Conservation (phyloP, 1,139 yeast genomes). For the Hyphopichia buzzinii region DNA sequence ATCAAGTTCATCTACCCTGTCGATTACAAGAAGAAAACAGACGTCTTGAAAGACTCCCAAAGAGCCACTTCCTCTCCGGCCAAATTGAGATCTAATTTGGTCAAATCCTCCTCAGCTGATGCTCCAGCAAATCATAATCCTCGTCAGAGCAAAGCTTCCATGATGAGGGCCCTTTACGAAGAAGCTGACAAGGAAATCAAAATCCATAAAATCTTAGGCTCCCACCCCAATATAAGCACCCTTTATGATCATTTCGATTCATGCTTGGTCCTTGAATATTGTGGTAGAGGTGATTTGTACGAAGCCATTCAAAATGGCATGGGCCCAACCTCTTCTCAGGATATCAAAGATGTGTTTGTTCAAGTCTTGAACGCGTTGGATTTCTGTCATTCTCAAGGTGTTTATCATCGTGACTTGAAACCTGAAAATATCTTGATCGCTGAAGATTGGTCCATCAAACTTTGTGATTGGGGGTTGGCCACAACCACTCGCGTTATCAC, state of each 20-base stretch:
- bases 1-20: conserved; percentile 72
- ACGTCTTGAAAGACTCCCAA: conserved; percentile 5
- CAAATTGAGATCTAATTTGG: conserved; percentile 22
- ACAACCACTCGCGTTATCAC: conserved; percentile 60
- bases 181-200: conserved; percentile 81
- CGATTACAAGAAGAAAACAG: conserved; percentile 29
- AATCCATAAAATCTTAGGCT: conserved; percentile 69
- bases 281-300: conserved; percentile 88
- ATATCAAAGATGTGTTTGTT: conserved; percentile 69
- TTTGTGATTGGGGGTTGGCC: conserved; percentile 93
- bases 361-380: conserved; percentile 80
- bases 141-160: conserved; percentile 7
- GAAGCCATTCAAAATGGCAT: conserved; percentile 84
- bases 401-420: conserved; percentile 85
- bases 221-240: conserved; percentile 61
- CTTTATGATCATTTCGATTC: conserved; percentile 78
- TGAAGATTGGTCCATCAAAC: conserved; percentile 75
- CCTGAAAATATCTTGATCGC: conserved; percentile 85
- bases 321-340: conserved; percentile 76
- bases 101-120: conserved; percentile 16
- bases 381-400: conserved; percentile 69
- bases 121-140: conserved; percentile 6
- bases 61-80: conserved; percentile 42
- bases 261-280: conserved; percentile 81
- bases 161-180: conserved; percentile 39